phyloP scores from a whole-genome alignment of 1,284 basidiomycete species.

The Schizophyllum commune region DNA sequence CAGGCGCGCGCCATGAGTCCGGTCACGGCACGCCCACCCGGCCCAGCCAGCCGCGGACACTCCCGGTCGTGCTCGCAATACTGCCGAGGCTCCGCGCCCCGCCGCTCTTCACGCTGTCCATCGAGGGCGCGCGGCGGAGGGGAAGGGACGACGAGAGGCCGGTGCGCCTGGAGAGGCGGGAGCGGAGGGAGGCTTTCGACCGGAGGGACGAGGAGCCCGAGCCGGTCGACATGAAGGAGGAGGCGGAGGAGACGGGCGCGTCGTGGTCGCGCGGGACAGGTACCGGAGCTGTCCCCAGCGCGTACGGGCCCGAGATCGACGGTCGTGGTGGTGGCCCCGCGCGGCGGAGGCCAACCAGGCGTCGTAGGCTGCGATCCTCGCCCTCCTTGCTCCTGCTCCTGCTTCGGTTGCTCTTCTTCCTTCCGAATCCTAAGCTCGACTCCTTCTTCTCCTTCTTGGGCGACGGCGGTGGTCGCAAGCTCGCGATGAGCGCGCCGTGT shows the following conservation, averaged over 20 bases:
- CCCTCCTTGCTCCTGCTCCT: conserved; percentile 3
- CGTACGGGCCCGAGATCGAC: conserved; percentile 13
- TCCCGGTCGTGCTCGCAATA: conserved; percentile 30
- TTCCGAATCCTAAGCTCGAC: background rate
- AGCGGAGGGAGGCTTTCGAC: conserved; percentile 8
- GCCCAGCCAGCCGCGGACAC: conserved; percentile 30
- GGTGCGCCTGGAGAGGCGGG: conserved; percentile 8
- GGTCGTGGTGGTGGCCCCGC: conserved; percentile 5
- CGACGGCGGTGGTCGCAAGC: conserved; percentile 10
- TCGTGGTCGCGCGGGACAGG: background rate
- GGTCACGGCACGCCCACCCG: conserved; percentile 15
- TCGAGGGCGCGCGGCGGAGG: conserved; percentile 24
- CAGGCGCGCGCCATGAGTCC: background rate
- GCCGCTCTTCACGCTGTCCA: conserved; percentile 33
- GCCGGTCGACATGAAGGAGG: conserved; percentile 1
- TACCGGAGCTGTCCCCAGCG: conserved; percentile 7
- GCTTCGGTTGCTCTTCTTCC: conserved; percentile 8
- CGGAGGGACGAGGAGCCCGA: conserved; percentile 7
- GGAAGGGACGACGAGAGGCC: conserved; percentile 4
- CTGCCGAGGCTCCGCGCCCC: conserved; percentile 33
- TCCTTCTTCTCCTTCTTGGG: background rate
- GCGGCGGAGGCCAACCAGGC: conserved; percentile 8
- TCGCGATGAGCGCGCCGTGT: conserved; percentile 9
- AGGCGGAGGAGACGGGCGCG: background rate
- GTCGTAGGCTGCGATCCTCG: conserved; percentile 10